A percentile compares a stretch with the other conserved stretches of the same genome.
These are phyloP conservation scores for Aureobasidium sp. DNA, from an alignment of 2,329 filamentous ascomycete species.

Conservation along the genomic window DNA sequence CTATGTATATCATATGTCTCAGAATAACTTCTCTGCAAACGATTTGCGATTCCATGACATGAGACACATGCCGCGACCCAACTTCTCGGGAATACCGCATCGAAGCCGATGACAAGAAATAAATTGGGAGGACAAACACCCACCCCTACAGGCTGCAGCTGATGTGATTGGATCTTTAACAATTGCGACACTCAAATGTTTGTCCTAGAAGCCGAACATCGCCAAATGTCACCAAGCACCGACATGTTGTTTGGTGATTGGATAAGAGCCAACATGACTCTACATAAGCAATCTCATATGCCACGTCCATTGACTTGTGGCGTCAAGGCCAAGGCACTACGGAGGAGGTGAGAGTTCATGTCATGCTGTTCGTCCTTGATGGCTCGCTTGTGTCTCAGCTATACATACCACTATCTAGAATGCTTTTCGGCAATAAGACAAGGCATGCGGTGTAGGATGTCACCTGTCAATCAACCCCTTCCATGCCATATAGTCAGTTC, in stretches of 20 bases:
- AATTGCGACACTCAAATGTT: background rate
- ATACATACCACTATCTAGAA: background rate
- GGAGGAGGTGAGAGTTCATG: constrained; percentile 6
- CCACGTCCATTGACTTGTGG: constrained; percentile 4
- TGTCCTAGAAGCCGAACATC: background rate
- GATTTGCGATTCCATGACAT: background rate
- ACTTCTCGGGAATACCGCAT: background rate
- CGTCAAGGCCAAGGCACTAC: constrained; percentile 11
- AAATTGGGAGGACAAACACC: background rate
- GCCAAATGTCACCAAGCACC: background rate
- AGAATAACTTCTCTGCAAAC: background rate
- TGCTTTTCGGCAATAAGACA: background rate
- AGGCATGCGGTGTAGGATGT: background rate
- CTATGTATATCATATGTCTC: background rate
- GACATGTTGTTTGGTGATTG: background rate
- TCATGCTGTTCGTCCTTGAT: background rate
- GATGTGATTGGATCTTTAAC: background rate
- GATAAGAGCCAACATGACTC: background rate
- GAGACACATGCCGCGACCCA: background rate
- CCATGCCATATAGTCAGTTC: background rate
- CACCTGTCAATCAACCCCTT: background rate
- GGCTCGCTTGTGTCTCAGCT: background rate
- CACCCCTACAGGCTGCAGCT: background rate
- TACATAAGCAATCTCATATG: background rate
- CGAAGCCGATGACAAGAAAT: background rate